Percentiles rank a stretch among this genome's conserved stretches.
These are phyloP conservation scores for Thecaphora thlaspeos DNA, from an alignment of 1,284 basidiomycete genomes.

Conservation along the genomic window DNA sequence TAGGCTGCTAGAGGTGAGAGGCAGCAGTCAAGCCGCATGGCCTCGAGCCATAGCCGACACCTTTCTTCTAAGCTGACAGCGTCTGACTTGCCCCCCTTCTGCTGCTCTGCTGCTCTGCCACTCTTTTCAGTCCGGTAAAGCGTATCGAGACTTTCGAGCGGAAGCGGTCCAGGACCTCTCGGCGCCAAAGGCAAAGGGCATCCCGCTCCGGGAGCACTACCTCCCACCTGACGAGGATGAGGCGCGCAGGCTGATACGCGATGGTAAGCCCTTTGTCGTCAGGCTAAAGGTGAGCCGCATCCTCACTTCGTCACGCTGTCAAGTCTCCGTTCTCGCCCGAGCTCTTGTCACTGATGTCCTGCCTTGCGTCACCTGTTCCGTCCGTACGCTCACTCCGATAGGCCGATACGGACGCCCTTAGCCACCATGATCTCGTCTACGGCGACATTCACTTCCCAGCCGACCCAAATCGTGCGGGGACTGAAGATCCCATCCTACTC, in stretches of 20 bases:
- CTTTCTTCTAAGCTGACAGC: no score
- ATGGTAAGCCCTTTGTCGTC: slow-evolving; percentile 77
- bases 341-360: no score
- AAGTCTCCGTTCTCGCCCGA: no score
- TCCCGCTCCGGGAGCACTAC: slow-evolving; percentile 80
- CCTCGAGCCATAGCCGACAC: no score
- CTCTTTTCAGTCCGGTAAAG: slow-evolving; percentile 67
- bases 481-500: slow-evolving; percentile 84
- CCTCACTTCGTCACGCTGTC: no score
- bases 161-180: slow-evolving; percentile 69
- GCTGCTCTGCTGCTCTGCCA: not conserved
- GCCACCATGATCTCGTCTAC: slow-evolving; percentile 70
- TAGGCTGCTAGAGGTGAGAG: slow-evolving; percentile 66
- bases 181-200: slow-evolving; percentile 63
- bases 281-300: slow-evolving; percentile 72
- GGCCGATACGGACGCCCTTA: slow-evolving; percentile 8
- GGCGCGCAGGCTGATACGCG: slow-evolving; percentile 69
- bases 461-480: slow-evolving; percentile 49
- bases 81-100: no score
- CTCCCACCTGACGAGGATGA: slow-evolving; percentile 76
- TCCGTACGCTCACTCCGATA: not conserved
- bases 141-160: slow-evolving; percentile 89
- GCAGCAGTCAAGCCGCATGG: no score
- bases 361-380: not conserved
- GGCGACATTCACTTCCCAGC: slow-evolving; percentile 67